Evolutionary conservation across 1,284 basidiomycete genomes (phyloP).

Genomic region (Irpex sp.): DNA sequence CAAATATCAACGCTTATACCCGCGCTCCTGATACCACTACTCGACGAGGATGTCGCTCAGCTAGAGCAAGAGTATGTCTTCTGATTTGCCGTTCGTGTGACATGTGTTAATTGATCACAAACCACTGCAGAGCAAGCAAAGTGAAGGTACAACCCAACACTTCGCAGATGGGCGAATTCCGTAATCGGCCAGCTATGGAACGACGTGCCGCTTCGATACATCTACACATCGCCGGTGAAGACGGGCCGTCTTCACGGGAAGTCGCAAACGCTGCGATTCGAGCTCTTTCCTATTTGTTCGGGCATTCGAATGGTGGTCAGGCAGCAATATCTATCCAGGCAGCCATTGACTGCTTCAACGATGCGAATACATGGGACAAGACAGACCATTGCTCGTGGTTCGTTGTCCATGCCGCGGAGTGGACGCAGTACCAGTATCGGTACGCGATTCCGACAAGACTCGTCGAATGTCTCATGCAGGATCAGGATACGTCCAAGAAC

Average conservation of each 20-base stretch:
- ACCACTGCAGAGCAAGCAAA: constrained; percentile 42
- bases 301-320: constrained; percentile 78
- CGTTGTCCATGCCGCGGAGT: constrained; percentile 71
- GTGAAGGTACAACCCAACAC: constrained; percentile 70
- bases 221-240: constrained; percentile 83
- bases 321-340: constrained; percentile 72
- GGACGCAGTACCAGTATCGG: constrained; percentile 90
- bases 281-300: constrained; percentile 71
- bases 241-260: constrained; percentile 74
- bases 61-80: constrained; percentile 68
- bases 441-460: constrained; percentile 85
- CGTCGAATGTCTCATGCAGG: constrained; percentile 76
- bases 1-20: constrained; percentile 76
- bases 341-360: constrained; percentile 64
- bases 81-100: background rate
- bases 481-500: constrained; percentile 54
- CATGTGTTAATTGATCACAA: constrained; percentile 8
- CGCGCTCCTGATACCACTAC: constrained; percentile 70
- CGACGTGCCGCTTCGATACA: constrained; percentile 86
- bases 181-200: constrained; percentile 70
- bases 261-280: constrained; percentile 75
- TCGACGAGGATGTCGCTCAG: constrained; percentile 56
- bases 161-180: constrained; percentile 78
- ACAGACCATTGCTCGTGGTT: constrained; percentile 82
- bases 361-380: constrained; percentile 67